Conservation (phyloP, 2,329 filamentous ascomycete species). For the Parascedosporium putredinis region DNA sequence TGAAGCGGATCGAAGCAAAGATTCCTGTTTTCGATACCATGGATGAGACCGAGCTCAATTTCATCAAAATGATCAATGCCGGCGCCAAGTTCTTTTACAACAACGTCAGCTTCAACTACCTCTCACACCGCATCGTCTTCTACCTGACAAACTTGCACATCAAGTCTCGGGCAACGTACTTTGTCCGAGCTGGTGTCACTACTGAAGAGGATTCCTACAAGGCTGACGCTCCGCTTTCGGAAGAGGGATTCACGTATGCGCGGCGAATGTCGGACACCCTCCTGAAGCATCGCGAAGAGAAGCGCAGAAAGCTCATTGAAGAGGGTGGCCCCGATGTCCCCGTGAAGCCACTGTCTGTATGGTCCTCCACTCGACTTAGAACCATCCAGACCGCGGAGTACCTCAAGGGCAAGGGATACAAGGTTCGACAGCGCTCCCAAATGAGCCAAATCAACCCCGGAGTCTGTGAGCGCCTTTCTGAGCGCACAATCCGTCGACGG, state of each 20-base stretch:
- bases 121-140: conserved; percentile 95
- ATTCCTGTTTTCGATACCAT: conserved; percentile 97
- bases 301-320: conserved; percentile 59
- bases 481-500: conserved; percentile 65
- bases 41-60: conserved; percentile 88
- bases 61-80: conserved; percentile 99
- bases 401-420: conserved; percentile 70
- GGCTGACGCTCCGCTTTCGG: conserved; percentile 73
- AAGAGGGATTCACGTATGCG: conserved; percentile 71
- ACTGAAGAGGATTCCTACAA: conserved; percentile 88
- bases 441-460: conserved; percentile 97
- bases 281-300: conserved; percentile 71
- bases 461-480: conserved; percentile 88
- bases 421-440: conserved; percentile 83
- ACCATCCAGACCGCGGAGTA: conserved; percentile 84
- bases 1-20: conserved; percentile 78
- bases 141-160: conserved; percentile 97
- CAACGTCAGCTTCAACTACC: conserved; percentile 91
- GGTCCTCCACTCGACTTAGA: conserved; percentile 85
- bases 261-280: conserved; percentile 78
- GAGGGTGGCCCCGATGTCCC: conserved; percentile 58
- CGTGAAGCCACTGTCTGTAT: conserved; percentile 74
- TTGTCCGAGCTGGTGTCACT: conserved; percentile 77
- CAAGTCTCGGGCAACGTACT: conserved; percentile 88
- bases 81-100: conserved; percentile 90